A percentile compares a stretch with the other conserved stretches of the same genome.
phyloP scores from a whole-genome alignment of 257 asterid species.

The Primulina tabacum region DNA sequence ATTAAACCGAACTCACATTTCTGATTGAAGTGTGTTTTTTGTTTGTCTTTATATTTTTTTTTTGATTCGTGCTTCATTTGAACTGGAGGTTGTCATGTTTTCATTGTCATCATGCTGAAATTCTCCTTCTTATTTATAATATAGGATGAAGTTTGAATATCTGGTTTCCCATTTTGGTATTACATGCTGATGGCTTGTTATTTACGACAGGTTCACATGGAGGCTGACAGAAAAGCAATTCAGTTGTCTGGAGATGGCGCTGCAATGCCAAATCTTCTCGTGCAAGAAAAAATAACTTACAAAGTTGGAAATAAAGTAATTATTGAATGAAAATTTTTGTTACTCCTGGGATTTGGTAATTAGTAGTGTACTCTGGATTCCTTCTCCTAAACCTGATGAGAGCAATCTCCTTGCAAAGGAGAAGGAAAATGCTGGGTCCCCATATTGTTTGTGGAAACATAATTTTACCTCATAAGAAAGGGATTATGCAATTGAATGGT shows the following conservation, averaged over 20 bases:
- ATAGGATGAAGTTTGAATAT: slow-evolving; percentile 1
- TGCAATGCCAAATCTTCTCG: slow-evolving; percentile 42
- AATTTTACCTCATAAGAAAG: slow-evolving; percentile 10
- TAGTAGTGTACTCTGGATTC: slow-evolving; percentile 13
- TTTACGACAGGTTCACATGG: slow-evolving; percentile 82
- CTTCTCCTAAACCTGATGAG: not conserved
- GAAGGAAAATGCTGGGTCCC: slow-evolving; percentile 5
- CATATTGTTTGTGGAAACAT: not conserved
- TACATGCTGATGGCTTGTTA: slow-evolving; percentile 18
- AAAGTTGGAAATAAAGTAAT: slow-evolving; percentile 86
- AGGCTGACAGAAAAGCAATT: slow-evolving; percentile 79
- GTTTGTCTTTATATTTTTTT: not conserved
- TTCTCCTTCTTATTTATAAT: slow-evolving; percentile 4
- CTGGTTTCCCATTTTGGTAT: slow-evolving; percentile 9
- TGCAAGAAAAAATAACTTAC: slow-evolving; percentile 72
- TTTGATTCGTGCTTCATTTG: not conserved
- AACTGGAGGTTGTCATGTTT: not conserved
- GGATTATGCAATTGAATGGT: slow-evolving; percentile 7
- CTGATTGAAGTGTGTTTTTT: not conserved
- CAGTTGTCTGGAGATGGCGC: slow-evolving; percentile 48
- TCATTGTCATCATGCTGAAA: not conserved
- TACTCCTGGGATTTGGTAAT: slow-evolving; percentile 19
- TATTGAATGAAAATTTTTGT: not conserved
- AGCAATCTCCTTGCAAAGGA: not conserved
- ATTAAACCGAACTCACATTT: not conserved